Conservation (phyloP, 495 filamentous ascomycete species). For the Evernia prunastri region DNA sequence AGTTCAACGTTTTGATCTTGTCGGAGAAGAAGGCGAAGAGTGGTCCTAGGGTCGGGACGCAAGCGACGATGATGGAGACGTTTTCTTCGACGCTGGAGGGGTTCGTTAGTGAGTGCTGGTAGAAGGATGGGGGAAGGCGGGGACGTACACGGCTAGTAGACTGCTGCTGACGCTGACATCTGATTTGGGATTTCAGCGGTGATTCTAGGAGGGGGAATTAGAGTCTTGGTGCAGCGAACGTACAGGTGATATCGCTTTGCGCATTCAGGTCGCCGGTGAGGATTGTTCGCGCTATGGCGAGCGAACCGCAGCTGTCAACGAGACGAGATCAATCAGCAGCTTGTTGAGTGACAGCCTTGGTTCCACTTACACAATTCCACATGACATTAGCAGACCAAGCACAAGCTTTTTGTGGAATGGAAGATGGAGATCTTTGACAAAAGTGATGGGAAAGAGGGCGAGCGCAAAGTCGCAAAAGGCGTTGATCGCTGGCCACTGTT, state of each 20-base stretch:
- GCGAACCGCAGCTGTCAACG: neutral
- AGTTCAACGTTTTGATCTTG: neutral
- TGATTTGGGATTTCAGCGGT: neutral
- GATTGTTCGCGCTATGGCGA: slow-evolving; percentile 3
- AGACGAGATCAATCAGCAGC: too few species aligned
- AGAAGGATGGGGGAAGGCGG: too few species aligned
- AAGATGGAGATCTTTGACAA: slow-evolving; percentile 13
- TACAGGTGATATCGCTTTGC: neutral
- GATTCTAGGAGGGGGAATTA: neutral
- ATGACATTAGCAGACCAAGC: slow-evolving; percentile 16
- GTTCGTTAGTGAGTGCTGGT: neutral
- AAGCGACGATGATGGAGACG: slow-evolving; percentile 4
- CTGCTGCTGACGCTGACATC: neutral
- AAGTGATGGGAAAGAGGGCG: slow-evolving; percentile 16
- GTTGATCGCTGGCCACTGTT: neutral
- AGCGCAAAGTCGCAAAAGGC: slow-evolving; percentile 15
- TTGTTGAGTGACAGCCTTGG: neutral
- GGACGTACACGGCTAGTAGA: neutral
- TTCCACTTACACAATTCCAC: slow-evolving; percentile 14
- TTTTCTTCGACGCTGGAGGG: neutral
- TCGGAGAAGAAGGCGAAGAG: neutral
- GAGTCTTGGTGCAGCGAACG: neutral
- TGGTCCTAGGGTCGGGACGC: slow-evolving; percentile 6
- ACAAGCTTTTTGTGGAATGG: slow-evolving; percentile 8
- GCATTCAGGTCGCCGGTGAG: neutral